Evolutionary conservation across 495 filamentous ascomycete species (phyloP).

Genomic region (Talaromyces borbonicus): DNA sequence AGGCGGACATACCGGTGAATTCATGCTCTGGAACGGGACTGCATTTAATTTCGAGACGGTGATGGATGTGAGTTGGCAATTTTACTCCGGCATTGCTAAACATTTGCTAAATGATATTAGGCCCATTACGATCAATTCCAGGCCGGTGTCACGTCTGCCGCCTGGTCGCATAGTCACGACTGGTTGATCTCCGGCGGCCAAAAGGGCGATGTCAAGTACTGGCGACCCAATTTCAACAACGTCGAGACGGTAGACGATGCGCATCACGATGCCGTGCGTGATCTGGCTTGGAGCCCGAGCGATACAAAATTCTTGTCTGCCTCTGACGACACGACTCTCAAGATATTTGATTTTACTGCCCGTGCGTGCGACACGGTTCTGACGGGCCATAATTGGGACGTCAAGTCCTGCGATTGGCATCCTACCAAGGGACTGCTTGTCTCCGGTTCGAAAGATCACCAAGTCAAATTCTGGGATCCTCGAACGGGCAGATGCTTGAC

Average conservation of each 20-base stretch:
- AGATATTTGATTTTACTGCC: conserved; percentile 94
- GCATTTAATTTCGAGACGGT: conserved; percentile 99
- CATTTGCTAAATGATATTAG: conserved; percentile 20
- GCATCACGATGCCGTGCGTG: conserved; percentile 79
- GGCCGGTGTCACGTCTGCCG: conserved; percentile 74
- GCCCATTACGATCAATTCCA: conserved; percentile 68
- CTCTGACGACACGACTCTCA: conserved; percentile 83
- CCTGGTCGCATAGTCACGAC: conserved; percentile 89
- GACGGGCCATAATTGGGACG: conserved; percentile 90
- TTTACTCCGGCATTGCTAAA: too few relatives aligned
- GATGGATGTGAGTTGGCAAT: conserved; percentile 61
- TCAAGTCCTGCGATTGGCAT: conserved; percentile 94
- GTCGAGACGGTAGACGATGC: conserved; percentile 89
- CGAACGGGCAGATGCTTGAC: conserved; percentile 81
- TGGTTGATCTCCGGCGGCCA: conserved; percentile 96
- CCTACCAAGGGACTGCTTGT: conserved; percentile 89
- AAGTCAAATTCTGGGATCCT: conserved; percentile 97
- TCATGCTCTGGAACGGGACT: conserved; percentile 97
- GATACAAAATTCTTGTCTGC: conserved; percentile 94
- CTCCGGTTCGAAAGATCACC: conserved; percentile 93
- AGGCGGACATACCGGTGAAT: conserved; percentile 90
- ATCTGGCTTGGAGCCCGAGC: conserved; percentile 85
- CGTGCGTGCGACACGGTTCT: conserved; percentile 71
- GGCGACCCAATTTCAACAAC: conserved; percentile 99
- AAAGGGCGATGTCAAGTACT: conserved; percentile 93